Evolutionary conservation across 768 basidiomycete genomes (phyloP).

Genomic region (Xerocomellus amylosporus): DNA sequence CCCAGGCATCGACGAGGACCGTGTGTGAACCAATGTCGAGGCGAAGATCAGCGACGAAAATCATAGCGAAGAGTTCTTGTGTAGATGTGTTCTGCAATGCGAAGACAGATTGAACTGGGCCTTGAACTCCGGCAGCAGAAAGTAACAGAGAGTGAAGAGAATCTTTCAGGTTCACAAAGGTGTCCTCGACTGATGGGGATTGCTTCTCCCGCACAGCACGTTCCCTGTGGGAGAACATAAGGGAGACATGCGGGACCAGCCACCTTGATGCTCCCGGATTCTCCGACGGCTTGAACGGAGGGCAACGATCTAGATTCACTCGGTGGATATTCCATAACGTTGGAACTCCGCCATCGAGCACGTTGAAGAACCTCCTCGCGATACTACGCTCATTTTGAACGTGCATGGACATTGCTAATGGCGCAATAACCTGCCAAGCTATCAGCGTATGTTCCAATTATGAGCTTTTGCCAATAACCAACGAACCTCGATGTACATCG

Average conservation of each 20-base stretch:
- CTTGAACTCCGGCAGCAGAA: slow-evolving; percentile 22
- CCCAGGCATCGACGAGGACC: slow-evolving; percentile 48
- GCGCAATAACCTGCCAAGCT: slow-evolving; percentile 20
- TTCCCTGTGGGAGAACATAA: slow-evolving; percentile 36
- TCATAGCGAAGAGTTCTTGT: slow-evolving; percentile 33
- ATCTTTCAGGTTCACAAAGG: slow-evolving; percentile 34
- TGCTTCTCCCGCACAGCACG: slow-evolving; percentile 4
- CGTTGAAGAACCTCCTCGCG: slow-evolving; percentile 31
- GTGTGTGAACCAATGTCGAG: slow-evolving; percentile 50
- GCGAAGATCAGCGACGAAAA: slow-evolving; percentile 47
- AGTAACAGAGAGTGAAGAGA: slow-evolving; percentile 31
- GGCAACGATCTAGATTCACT: slow-evolving; percentile 36
- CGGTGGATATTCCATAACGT: slow-evolving; percentile 39
- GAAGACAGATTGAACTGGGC: slow-evolving; percentile 19
- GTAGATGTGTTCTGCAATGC: slow-evolving; percentile 16
- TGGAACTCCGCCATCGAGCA: slow-evolving; percentile 12
- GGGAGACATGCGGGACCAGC: slow-evolving; percentile 32
- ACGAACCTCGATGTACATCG: slow-evolving; percentile 44
- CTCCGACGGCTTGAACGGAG: slow-evolving; percentile 26
- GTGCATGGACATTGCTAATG: slow-evolving; percentile 13
- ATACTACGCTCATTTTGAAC: slow-evolving; percentile 15
- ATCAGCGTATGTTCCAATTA: not conserved
- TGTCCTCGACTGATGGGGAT: slow-evolving; percentile 11
- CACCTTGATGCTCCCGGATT: slow-evolving; percentile 21
- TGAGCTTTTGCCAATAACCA: not conserved